A percentile compares a stretch with the other conserved stretches of the same genome.
These are phyloP conservation scores for Calonectria pseudoreteaudii DNA, from an alignment of 2,329 filamentous ascomycete species.

Conservation along the genomic window DNA sequence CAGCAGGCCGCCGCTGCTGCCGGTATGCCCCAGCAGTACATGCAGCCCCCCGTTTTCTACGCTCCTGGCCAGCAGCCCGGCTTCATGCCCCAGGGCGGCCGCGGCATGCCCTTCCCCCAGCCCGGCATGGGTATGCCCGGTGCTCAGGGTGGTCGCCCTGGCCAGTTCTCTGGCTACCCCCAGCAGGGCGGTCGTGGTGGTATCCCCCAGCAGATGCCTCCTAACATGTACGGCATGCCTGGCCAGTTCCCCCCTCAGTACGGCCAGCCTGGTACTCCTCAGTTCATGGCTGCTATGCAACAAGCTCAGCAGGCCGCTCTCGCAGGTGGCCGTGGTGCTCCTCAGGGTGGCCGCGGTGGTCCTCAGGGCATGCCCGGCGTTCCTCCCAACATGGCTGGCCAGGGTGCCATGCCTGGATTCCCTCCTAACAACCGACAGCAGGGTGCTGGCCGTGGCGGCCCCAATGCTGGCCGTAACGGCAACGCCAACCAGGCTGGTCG, in stretches of 20 bases:
- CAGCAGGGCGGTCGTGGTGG: slow-evolving; percentile 91
- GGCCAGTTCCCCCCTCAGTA: slow-evolving; percentile 85
- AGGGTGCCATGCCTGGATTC: slow-evolving; percentile 66
- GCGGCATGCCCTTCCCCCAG: slow-evolving; percentile 76
- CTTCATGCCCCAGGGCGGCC: slow-evolving; percentile 74
- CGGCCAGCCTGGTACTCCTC: slow-evolving; percentile 82
- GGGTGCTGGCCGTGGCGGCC: slow-evolving; percentile 61
- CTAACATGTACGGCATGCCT: slow-evolving; percentile 85
- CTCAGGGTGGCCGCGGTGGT: slow-evolving; percentile 75
- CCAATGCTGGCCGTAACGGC: slow-evolving; percentile 55
- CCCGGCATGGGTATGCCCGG: slow-evolving; percentile 74
- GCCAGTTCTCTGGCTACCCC: slow-evolving; percentile 86
- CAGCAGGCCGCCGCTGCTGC: slow-evolving; percentile 94
- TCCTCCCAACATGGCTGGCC: slow-evolving; percentile 71
- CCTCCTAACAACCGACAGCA: slow-evolving; percentile 67
- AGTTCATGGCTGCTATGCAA: slow-evolving; percentile 85
- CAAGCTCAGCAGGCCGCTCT: slow-evolving; percentile 75
- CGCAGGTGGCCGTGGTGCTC: slow-evolving; percentile 72
- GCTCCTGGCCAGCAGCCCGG: slow-evolving; percentile 82
- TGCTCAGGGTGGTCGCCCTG: slow-evolving; percentile 84
- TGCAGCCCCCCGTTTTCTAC: slow-evolving; percentile 94
- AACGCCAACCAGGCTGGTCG: slow-evolving; percentile 64
- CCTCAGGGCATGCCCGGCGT: slow-evolving; percentile 74
- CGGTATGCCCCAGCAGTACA: slow-evolving; percentile 88
- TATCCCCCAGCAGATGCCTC: slow-evolving; percentile 87